Percentiles rank a stretch among this genome's conserved stretches.
phyloP scores from a whole-genome alignment of 352 stramenopile species.

The Phytophthora aleatoria region DNA sequence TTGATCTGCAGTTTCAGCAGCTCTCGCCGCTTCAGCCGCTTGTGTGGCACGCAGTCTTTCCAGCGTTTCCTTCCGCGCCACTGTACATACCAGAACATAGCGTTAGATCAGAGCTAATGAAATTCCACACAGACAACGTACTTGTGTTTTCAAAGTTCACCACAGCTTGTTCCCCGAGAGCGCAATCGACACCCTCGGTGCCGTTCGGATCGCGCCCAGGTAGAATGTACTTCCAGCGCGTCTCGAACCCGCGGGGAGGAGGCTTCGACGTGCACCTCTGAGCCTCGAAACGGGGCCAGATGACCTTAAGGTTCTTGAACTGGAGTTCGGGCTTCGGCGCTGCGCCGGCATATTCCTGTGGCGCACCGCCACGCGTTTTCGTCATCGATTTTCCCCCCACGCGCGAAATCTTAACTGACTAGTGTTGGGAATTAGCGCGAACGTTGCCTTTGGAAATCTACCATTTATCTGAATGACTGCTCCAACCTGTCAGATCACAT shows the following conservation, averaged over 20 bases:
- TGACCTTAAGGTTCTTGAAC: not conserved
- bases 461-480: not conserved
- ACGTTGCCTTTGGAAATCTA: not conserved
- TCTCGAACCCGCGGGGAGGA: not conserved
- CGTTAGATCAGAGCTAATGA: no score
- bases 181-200: not conserved
- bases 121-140: no score
- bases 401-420: slow-evolving; percentile 3
- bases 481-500: not conserved
- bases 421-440: not conserved
- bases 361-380: not conserved
- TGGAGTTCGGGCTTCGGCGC: not conserved
- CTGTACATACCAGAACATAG: no score
- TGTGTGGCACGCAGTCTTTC: no score
- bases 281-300: not conserved
- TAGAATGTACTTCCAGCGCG: not conserved
- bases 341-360: not conserved
- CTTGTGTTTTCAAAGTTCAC: not conserved
- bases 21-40: no score
- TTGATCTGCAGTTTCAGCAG: no score
- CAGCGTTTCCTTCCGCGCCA: no score
- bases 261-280: not conserved
- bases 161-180: not conserved
- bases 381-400: not conserved
- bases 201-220: not conserved